Conservation (phyloP, 805 yeast species). For the Cyberlindnera veronae region DNA sequence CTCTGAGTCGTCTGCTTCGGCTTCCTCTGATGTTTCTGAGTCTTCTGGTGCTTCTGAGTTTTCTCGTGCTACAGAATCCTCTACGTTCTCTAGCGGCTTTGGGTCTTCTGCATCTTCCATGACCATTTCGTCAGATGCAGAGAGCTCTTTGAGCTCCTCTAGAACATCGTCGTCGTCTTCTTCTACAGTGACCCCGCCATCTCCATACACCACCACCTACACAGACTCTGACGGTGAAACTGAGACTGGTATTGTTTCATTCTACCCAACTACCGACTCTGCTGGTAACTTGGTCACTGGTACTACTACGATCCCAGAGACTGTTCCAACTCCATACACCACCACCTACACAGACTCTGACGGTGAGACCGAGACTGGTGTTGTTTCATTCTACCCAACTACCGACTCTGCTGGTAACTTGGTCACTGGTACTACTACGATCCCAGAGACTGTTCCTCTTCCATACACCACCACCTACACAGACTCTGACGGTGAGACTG, state of each 20-base stretch:
- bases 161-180: too few species aligned
- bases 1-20: conserved; percentile 7
- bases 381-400: conserved; percentile 8
- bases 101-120: too few species aligned
- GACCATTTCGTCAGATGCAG: too few species aligned
- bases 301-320: not conserved
- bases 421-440: too few species aligned
- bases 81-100: conserved; percentile 6
- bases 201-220: conserved; percentile 11
- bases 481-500: too few species aligned
- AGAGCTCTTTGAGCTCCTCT: not conserved
- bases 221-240: too few species aligned
- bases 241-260: conserved; percentile 10
- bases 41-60: not conserved
- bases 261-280: conserved; percentile 8
- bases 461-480: conserved; percentile 11
- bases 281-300: conserved; percentile 1
- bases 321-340: conserved; percentile 4
- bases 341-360: conserved; percentile 1
- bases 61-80: not conserved
- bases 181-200: too few species aligned
- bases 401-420: conserved; percentile 5
- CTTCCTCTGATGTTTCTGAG: not conserved
- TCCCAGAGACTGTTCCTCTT: conserved; percentile 6
- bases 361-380: conserved; percentile 2